Evolutionary conservation across 176 grass and related monocot species (phyloP).

Genomic region (Raddia distichophylla): DNA sequence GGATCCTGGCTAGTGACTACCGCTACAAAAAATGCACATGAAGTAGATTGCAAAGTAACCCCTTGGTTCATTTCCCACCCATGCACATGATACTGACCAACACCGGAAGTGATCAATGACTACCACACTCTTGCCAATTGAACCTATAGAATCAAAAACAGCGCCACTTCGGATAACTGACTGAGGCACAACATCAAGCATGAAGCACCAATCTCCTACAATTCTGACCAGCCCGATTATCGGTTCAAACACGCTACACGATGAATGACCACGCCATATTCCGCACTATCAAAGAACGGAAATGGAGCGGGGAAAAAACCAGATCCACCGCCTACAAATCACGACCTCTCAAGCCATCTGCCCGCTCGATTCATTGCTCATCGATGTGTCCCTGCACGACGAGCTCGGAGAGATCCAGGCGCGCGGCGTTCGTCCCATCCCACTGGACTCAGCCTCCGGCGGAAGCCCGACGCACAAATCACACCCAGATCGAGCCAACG

Average conservation of each 20-base stretch:
- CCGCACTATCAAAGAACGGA: background rate
- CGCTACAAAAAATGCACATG: background rate
- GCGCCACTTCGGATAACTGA: background rate
- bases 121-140: background rate
- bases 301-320: background rate
- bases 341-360: background rate
- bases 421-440: background rate
- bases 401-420: conserved; percentile 5
- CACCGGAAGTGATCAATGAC: background rate
- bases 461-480: background rate
- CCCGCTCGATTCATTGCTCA: background rate
- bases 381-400: background rate
- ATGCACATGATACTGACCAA: background rate
- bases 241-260: background rate
- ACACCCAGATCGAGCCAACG: background rate
- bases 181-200: background rate
- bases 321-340: conserved; percentile 24
- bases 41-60: background rate
- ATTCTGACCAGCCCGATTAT: background rate
- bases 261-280: background rate
- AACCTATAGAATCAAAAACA: background rate
- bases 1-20: background rate
- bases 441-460: background rate
- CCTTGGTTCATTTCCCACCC: background rate
- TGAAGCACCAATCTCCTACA: background rate